Evolutionary conservation across 108 stramenopile species (phyloP).

Genomic region (Discostella pseudostelligera): DNA sequence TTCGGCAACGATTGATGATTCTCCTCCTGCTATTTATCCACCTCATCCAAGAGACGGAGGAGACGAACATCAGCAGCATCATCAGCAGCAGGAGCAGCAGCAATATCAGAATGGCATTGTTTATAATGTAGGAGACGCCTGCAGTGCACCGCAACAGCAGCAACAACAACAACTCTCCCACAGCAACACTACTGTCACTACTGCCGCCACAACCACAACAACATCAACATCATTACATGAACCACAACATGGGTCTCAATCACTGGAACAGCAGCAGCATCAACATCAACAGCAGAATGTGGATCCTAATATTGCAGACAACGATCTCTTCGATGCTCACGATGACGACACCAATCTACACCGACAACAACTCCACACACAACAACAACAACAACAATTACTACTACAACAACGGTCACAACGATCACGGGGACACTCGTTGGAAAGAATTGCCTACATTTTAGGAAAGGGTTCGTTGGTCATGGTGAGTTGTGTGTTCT

Average conservation of each 20-base stretch:
- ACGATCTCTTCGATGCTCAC: background rate
- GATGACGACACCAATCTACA: background rate
- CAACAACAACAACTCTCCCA: background rate
- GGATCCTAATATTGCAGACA: no score
- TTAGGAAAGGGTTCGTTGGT: constrained; percentile 34
- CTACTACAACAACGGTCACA: no score
- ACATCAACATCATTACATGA: background rate
- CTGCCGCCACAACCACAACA: background rate
- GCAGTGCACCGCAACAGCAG: no score
- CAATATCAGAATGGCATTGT: no score
- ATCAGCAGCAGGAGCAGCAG: background rate
- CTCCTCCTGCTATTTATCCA: background rate
- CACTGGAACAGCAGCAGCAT: background rate
- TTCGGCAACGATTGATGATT: background rate
- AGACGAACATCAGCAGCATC: background rate
- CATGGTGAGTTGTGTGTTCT: constrained; percentile 32
- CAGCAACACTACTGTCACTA: background rate
- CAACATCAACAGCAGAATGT: background rate
- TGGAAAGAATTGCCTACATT: constrained; percentile 5
- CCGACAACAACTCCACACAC: background rate
- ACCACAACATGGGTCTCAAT: background rate
- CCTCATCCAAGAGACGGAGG: background rate
- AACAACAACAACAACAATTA: no score
- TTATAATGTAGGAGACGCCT: no score
- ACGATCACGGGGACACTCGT: no score